phyloP scores from a whole-genome alignment of 2,329 filamentous ascomycete species.

The Gnomoniopsis smithogilvyi region DNA sequence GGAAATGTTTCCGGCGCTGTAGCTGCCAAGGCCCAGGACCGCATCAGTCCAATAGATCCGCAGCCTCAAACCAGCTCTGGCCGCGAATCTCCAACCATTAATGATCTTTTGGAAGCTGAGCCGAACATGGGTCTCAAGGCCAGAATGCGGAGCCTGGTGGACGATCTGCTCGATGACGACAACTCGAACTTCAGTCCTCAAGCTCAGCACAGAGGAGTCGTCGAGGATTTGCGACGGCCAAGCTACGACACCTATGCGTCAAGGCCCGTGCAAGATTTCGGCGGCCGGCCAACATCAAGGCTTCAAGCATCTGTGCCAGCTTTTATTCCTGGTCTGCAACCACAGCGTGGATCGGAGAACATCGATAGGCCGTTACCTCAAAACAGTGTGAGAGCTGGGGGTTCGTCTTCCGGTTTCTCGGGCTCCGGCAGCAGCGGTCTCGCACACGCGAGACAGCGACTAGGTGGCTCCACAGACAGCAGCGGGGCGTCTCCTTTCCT shows the following conservation, averaged over 20 bases:
- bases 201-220: constrained; percentile 30
- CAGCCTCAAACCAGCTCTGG: neutral
- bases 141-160: constrained; percentile 34
- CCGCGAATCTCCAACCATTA: neutral
- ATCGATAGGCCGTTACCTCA: constrained; percentile 1
- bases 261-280: constrained; percentile 50
- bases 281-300: constrained; percentile 26
- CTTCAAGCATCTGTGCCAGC: constrained; percentile 10
- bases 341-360: constrained; percentile 6
- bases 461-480: constrained; percentile 17
- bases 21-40: neutral
- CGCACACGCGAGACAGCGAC: constrained; percentile 13
- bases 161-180: constrained; percentile 38
- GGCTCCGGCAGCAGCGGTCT: neutral
- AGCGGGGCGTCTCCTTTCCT: constrained; percentile 10
- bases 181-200: constrained; percentile 26
- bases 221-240: constrained; percentile 30
- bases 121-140: constrained; percentile 14
- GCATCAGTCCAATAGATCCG: neutral
- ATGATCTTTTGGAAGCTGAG: constrained; percentile 14
- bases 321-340: constrained; percentile 4
- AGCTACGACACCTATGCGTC: constrained; percentile 55
- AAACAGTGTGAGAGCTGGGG: neutral
- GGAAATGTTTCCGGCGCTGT: neutral
- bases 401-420: constrained; percentile 12